phyloP scores from a whole-genome alignment of 2,329 filamentous ascomycete genomes.

The Pseudopyrenochaeta lycopersici region DNA sequence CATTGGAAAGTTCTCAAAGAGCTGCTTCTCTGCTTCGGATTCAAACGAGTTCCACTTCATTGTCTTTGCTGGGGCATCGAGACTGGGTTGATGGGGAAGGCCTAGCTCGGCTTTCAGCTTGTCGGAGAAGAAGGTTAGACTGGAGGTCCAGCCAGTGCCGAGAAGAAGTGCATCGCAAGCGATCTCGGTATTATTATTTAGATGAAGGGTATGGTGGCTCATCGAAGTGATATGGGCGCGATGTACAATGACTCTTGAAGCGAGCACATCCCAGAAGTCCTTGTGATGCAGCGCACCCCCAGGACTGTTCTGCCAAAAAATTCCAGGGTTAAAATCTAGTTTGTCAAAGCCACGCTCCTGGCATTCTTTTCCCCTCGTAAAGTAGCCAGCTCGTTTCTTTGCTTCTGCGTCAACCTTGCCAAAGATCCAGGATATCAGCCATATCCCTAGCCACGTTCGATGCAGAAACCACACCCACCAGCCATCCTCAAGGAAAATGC shows the following conservation, averaged over 20 bases:
- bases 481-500: neutral
- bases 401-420: neutral
- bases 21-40: conserved; percentile 11
- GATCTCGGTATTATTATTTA: conserved; percentile 21
- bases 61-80: neutral
- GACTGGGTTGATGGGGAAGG: conserved; percentile 7
- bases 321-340: conserved; percentile 15
- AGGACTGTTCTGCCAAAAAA: conserved; percentile 34
- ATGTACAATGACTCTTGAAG: conserved; percentile 31
- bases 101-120: conserved; percentile 5
- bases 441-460: conserved; percentile 10
- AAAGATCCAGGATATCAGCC: conserved; percentile 15
- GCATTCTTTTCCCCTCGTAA: neutral
- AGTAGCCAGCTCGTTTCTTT: conserved; percentile 14
- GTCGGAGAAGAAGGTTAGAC: conserved; percentile 15
- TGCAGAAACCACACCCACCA: conserved; percentile 24
- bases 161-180: conserved; percentile 33
- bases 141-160: conserved; percentile 34
- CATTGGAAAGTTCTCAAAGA: conserved; percentile 8
- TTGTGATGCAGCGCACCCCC: conserved; percentile 26
- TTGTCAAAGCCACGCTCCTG: conserved; percentile 25
- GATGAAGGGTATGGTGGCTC: conserved; percentile 8
- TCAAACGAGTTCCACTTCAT: conserved; percentile 18
- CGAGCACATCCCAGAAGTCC: conserved; percentile 36
- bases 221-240: conserved; percentile 25